These are phyloP conservation scores for Ogataea ganodermae DNA, from an alignment of 805 yeast genomes.

Conservation along the genomic window DNA sequence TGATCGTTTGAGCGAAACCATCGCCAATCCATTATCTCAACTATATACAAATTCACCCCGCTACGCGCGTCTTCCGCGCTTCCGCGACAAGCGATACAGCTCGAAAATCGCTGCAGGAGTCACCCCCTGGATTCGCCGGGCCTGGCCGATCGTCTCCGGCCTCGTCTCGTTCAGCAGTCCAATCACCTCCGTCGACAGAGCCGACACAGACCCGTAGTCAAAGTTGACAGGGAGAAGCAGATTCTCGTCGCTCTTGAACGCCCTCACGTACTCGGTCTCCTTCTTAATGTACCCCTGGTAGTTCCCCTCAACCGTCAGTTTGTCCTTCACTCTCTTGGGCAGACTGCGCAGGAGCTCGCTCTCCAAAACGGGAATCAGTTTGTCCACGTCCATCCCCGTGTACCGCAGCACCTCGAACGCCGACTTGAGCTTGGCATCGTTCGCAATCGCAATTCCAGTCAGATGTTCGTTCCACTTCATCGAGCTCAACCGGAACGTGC, in stretches of 20 bases:
- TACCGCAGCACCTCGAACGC: constrained; percentile 76
- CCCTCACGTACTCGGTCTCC: constrained; percentile 69
- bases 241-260: constrained; percentile 82
- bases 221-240: constrained; percentile 67
- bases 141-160: constrained; percentile 93
- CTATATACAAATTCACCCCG: neutral
- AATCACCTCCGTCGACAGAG: constrained; percentile 78
- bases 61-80: neutral
- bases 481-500: constrained; percentile 49
- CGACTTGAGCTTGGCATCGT: constrained; percentile 52
- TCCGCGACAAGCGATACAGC: constrained; percentile 56
- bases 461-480: constrained; percentile 60
- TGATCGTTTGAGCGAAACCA: too few relatives aligned
- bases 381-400: constrained; percentile 40
- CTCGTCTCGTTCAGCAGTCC: constrained; percentile 67
- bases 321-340: constrained; percentile 51
- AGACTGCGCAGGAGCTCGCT: constrained; percentile 28
- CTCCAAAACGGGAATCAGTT: constrained; percentile 40
- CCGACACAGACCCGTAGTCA: constrained; percentile 59
- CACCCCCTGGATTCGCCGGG: constrained; percentile 89
- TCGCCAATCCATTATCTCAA: neutral
- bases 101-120: constrained; percentile 92
- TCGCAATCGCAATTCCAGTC: constrained; percentile 50
- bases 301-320: constrained; percentile 75
- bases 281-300: constrained; percentile 79